These are phyloP conservation scores for Auriscalpium microsporum DNA, from an alignment of 768 basidiomycete species.

Conservation along the genomic window DNA sequence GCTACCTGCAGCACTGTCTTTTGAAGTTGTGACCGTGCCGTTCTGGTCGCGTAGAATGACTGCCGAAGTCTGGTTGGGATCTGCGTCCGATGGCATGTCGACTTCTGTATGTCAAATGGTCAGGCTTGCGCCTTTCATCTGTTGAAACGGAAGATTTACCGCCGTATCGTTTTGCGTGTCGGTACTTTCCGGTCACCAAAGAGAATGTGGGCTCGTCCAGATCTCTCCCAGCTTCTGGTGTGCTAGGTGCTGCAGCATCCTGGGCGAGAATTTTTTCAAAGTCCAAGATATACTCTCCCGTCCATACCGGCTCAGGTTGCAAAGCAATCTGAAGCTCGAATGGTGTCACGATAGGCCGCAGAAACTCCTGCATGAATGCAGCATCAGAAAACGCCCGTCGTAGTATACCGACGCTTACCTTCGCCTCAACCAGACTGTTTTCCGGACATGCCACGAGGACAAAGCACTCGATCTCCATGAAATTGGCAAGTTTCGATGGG, in stretches of 20 bases:
- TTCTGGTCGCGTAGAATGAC: constrained; percentile 61
- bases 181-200: constrained; percentile 76
- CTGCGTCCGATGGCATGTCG: constrained; percentile 6
- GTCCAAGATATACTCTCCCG: constrained; percentile 70
- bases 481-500: constrained; percentile 92
- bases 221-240: constrained; percentile 37
- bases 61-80: constrained; percentile 26
- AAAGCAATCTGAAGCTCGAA: constrained; percentile 84
- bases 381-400: neutral
- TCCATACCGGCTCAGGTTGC: constrained; percentile 61
- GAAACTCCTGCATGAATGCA: constrained; percentile 58
- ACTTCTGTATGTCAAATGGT: constrained; percentile 1
- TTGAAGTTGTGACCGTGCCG: constrained; percentile 41
- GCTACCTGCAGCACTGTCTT: constrained; percentile 65
- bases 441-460: constrained; percentile 93
- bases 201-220: constrained; percentile 77
- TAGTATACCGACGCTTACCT: constrained; percentile 29
- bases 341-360: constrained; percentile 87
- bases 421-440: constrained; percentile 73
- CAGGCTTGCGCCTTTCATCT: neutral
- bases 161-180: constrained; percentile 66
- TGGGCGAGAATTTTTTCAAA: constrained; percentile 52
- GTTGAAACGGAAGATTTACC: constrained; percentile 18
- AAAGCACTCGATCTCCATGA: constrained; percentile 93
- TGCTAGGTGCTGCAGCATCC: constrained; percentile 15